A percentile compares a stretch with the other conserved stretches of the same genome.
Conservation (phyloP, 31 red algal species). For the Asparagopsis taxiformis region DNA sequence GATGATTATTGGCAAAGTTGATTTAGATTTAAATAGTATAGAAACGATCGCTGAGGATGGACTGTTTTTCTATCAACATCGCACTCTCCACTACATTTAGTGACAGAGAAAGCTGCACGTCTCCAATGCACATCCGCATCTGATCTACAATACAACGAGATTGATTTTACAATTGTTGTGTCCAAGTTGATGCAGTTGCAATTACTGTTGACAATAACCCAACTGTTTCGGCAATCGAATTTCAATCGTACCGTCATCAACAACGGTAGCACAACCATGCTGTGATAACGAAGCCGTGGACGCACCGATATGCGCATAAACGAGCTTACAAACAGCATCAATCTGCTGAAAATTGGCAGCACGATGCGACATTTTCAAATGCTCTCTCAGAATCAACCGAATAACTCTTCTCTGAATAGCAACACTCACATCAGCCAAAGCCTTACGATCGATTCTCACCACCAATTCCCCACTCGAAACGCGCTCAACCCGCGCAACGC, state of each 20-base stretch:
- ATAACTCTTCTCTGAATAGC: slow-evolving; percentile 48
- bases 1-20: too few relatives aligned
- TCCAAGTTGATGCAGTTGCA: too few relatives aligned
- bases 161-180: too few relatives aligned
- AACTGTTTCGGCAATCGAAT: too few relatives aligned
- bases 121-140: too few relatives aligned
- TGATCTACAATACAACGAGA: too few relatives aligned
- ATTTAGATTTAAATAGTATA: too few relatives aligned
- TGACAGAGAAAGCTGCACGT: too few relatives aligned
- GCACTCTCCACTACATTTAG: too few relatives aligned
- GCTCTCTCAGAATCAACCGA: slow-evolving; percentile 18
- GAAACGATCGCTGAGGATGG: too few relatives aligned
- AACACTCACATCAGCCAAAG: background rate
- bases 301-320: slow-evolving; percentile 13
- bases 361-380: slow-evolving; percentile 7
- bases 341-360: slow-evolving; percentile 30
- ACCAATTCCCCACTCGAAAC: background rate
- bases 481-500: background rate
- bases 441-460: slow-evolving; percentile 13
- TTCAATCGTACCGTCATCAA: slow-evolving; percentile 19
- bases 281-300: slow-evolving; percentile 14
- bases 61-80: too few relatives aligned
- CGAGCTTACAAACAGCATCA: slow-evolving; percentile 32
- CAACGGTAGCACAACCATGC: slow-evolving; percentile 19
- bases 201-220: too few relatives aligned